Base-by-base conservation (phyloP, 495 filamentous ascomycete species). In the Lasiosphaeris hirsuta region DNA sequence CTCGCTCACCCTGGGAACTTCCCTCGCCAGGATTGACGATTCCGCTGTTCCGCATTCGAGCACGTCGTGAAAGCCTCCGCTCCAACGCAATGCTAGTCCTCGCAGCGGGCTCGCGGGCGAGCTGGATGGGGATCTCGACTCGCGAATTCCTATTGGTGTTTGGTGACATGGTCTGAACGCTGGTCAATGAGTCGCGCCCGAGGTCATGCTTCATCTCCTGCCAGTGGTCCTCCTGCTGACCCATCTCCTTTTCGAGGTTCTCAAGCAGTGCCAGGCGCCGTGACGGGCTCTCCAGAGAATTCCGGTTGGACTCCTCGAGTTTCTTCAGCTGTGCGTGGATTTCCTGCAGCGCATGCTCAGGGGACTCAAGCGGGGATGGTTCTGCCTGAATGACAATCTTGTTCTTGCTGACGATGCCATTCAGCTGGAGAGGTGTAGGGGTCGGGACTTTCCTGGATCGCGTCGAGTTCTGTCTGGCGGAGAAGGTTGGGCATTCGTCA, bases 171-270 rank as follows among this genome's bases (percentile, higher is more conserved):
- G 75, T 76, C 51, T 68, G 65, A 13, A 77, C 61, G 54, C 68
- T 77, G 3, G 76, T 79, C 56, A 78, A 64, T 1, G 80, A 83
- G 58, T 80, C 75, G 40, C 75, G 72, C 14, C 55, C 63, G 35
- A 80, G 58, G 36, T 78, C 74, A n/a, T 70, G 68, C 54, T 77
- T 76, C 55, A 79, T 69, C 47, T 74, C 70, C 56, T 75, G 70
- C 80, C 79, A 82, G 50, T 78, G 73, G 30, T 73, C 70, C 51
- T 78, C 75, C 60, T 81, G 71, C 37, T 72, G 59, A 1, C 77
- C 78, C 74, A 81, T 81, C 61, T 83, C 80, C 51, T 70, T 72
- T 54, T 83, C 80, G 0, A 83, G 61, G 52, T 79, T 75, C 57
- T 78, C 75, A 6, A 83, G 66, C 0, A 83, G 65, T 10, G 66